phyloP scores from a whole-genome alignment of 768 basidiomycete species.

The Cystoderma amianthinum region DNA sequence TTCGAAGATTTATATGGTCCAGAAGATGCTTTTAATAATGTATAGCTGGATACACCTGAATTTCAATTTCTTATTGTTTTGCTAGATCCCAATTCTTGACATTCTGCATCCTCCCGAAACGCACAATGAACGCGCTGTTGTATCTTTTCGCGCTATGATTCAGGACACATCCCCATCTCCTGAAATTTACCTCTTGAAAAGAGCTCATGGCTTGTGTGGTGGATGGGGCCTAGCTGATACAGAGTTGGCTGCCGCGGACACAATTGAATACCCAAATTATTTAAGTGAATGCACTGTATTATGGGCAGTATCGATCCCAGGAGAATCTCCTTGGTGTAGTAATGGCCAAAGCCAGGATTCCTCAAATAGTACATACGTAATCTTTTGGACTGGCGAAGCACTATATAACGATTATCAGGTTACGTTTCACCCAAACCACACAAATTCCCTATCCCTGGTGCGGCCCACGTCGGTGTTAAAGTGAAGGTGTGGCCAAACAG shows the following conservation, averaged over 20 bases:
- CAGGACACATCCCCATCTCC: conserved; percentile 74
- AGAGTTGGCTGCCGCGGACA: conserved; percentile 9
- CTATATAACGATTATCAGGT: neutral
- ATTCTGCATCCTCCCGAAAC: conserved; percentile 39
- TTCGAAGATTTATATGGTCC: conserved; percentile 38
- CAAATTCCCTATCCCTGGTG: conserved; percentile 56
- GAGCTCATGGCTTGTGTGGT: conserved; percentile 38
- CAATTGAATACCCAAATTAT: conserved; percentile 37
- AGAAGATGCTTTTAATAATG: conserved; percentile 32
- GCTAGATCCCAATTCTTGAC: conserved; percentile 54
- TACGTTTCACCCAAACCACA: conserved; percentile 26
- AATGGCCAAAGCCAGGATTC: conserved; percentile 10
- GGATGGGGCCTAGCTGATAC: conserved; percentile 66
- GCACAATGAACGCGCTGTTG: conserved; percentile 47
- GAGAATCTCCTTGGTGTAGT: conserved; percentile 53
- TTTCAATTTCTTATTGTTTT: neutral
- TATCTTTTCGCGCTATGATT: conserved; percentile 71
- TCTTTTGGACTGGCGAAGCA: neutral
- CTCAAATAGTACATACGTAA: neutral
- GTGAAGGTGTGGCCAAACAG: conserved; percentile 51
- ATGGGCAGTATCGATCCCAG: conserved; percentile 75
- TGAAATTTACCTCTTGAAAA: conserved; percentile 62
- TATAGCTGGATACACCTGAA: conserved; percentile 8
- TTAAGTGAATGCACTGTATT: conserved; percentile 57
- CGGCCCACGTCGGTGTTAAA: conserved; percentile 61